phyloP scores from a whole-genome alignment of 331 rosid genomes.

The Malus hybrid region DNA sequence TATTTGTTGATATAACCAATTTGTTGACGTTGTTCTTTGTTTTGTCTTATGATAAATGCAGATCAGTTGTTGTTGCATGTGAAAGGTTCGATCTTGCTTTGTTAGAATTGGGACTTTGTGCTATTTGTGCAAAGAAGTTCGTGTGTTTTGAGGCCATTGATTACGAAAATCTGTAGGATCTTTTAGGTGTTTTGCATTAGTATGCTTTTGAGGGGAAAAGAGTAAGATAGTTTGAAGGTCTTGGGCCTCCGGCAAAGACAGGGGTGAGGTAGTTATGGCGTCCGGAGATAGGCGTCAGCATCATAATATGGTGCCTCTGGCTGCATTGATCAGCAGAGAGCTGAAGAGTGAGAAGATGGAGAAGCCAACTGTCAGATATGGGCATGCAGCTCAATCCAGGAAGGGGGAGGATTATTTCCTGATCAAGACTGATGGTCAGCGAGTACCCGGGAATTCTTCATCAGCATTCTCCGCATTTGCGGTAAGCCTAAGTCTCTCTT shows the following conservation, averaged over 20 bases:
- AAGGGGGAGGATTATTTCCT: slow-evolving; percentile 93
- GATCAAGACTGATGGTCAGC: slow-evolving; percentile 68
- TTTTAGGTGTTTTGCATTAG: slow-evolving; percentile 4
- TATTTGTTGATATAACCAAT: neutral
- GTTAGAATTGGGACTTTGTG: neutral
- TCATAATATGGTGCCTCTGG: slow-evolving; percentile 78
- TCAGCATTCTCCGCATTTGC: slow-evolving; percentile 80
- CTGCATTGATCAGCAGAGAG: slow-evolving; percentile 81
- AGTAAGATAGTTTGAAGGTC: slow-evolving; percentile 18
- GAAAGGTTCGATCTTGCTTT: neutral
- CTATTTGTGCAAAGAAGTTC: neutral
- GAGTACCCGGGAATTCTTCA: slow-evolving; percentile 73
- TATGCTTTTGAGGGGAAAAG: slow-evolving; percentile 28
- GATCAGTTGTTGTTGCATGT: slow-evolving; percentile 25
- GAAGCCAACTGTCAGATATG: slow-evolving; percentile 72
- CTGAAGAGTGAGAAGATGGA: slow-evolving; percentile 88
- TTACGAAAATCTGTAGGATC: neutral
- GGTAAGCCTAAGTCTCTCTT: slow-evolving; percentile 32
- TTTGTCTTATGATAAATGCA: slow-evolving; percentile 21
- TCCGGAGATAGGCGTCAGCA: slow-evolving; percentile 59
- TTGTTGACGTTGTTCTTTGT: neutral
- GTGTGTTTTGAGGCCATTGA: neutral
- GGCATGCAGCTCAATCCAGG: slow-evolving; percentile 82
- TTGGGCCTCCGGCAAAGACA: slow-evolving; percentile 18
- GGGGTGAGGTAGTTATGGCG: slow-evolving; percentile 44